Base-by-base conservation (phyloP, 257 asterid genomes). In the Hygrophila difformis region DNA sequence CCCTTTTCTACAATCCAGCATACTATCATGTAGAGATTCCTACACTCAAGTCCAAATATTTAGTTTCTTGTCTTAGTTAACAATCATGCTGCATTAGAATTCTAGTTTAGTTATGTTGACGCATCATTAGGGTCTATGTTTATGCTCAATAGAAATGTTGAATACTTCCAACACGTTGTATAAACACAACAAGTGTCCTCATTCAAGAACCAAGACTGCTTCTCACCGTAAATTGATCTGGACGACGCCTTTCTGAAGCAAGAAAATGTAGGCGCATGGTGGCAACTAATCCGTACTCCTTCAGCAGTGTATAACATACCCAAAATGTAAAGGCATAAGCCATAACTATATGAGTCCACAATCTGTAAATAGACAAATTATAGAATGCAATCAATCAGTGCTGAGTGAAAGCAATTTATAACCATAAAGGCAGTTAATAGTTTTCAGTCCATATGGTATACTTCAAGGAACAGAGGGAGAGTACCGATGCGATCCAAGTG, bases 241-340 rank as follows among this genome's bases (percentile, higher is more conserved):
- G 91, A 36, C 94, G 94, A 5, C 97, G 94, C 48, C 55, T 78
- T 59, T 75, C 87, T 20, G 97, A 73, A 58, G 93, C 87, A 66
- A 87, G 81, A 71, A 83, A 87, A 60, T 87, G 83, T 58, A 87
- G 59, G 65, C 97, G 92, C 97, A 87, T 73, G 56, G 73, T 29
- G 42, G 94, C 82, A 62, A 87, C 51, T 14, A 40, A 62, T 61
- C 44, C 84, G 38, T 87, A 87, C 76, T 83, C 97, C 74, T 79
- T 83, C 65, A 52, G 43, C 67, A 87, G 66, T 40, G 71, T 65
- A 70, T 73, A 83, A 67, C 87, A 83, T 26, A 94, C 80, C 97
- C 97, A 87, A 61, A 83, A 55, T 39, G 94, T 77, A 56, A 87
- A 75, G 47, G 60, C 75, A 71, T 87, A 87, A 47, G 97, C 89